These are phyloP conservation scores for Fusarium begoniae DNA, from an alignment of 2,329 filamentous ascomycete genomes.

Conservation along the genomic window DNA sequence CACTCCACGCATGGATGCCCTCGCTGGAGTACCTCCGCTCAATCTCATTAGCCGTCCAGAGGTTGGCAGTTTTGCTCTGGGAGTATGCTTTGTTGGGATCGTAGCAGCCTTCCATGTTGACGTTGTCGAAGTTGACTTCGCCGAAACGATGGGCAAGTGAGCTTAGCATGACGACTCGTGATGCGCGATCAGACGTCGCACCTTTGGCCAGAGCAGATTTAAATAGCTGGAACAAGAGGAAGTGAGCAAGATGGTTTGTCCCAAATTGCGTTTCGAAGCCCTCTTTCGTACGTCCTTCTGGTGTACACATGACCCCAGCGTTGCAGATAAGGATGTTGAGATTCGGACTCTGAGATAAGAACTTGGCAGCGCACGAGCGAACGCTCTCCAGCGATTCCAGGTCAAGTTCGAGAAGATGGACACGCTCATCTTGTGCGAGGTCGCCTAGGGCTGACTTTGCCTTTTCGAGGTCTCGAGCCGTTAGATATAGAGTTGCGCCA, in stretches of 20 bases:
- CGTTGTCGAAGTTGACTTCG: neutral
- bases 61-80: neutral
- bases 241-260: neutral
- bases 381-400: neutral
- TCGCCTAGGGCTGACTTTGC: neutral
- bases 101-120: constrained; percentile 4
- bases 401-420: neutral
- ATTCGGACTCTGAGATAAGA: neutral
- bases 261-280: constrained; percentile 8
- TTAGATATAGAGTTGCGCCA: neutral
- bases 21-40: neutral
- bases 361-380: neutral
- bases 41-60: constrained; percentile 11
- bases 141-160: constrained; percentile 10
- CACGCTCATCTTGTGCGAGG: neutral
- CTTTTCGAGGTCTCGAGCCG: neutral
- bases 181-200: neutral
- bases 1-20: neutral
- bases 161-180: neutral
- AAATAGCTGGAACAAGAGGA: neutral
- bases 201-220: neutral
- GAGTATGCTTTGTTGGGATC: neutral
- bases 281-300: neutral
- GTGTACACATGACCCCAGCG: constrained; percentile 1
- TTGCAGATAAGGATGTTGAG: constrained; percentile 1